Percentiles rank a stretch among this genome's conserved stretches.
These are phyloP conservation scores for Leccinum imitatum DNA, from an alignment of 768 basidiomycete species.

Conservation along the genomic window DNA sequence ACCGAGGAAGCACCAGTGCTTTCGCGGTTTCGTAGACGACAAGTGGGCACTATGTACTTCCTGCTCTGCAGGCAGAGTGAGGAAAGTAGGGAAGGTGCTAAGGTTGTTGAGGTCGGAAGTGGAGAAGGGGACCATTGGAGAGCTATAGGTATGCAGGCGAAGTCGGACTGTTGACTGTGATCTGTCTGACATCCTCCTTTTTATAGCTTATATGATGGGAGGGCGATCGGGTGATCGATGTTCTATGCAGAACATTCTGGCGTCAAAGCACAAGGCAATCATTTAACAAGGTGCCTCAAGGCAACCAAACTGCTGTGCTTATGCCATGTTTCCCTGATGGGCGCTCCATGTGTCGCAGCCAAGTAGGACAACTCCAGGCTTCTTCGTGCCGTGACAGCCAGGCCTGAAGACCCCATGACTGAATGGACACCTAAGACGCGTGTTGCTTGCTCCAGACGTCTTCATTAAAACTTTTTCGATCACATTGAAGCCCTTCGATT, in stretches of 20 bases:
- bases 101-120: constrained; percentile 30
- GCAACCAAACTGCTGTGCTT: neutral
- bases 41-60: constrained; percentile 18
- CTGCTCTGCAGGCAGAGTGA: constrained; percentile 24
- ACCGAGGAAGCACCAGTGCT: constrained; percentile 33
- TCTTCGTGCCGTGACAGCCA: constrained; percentile 15
- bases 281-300: neutral
- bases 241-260: neutral
- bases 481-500: neutral
- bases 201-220: constrained; percentile 10
- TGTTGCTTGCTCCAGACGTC: constrained; percentile 3
- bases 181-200: constrained; percentile 3
- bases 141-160: constrained; percentile 1
- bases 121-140: constrained; percentile 19
- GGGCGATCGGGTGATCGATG: constrained; percentile 1
- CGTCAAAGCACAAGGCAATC: neutral
- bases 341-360: constrained; percentile 4
- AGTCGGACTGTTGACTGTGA: constrained; percentile 3
- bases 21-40: constrained; percentile 26
- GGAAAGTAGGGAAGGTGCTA: constrained; percentile 25
- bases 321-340: neutral
- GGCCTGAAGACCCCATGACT: neutral
- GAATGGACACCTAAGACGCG: neutral
- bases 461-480: neutral
- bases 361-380: neutral